Base-by-base conservation (phyloP, 306 rosid species). In the Lablab purpureus region DNA sequence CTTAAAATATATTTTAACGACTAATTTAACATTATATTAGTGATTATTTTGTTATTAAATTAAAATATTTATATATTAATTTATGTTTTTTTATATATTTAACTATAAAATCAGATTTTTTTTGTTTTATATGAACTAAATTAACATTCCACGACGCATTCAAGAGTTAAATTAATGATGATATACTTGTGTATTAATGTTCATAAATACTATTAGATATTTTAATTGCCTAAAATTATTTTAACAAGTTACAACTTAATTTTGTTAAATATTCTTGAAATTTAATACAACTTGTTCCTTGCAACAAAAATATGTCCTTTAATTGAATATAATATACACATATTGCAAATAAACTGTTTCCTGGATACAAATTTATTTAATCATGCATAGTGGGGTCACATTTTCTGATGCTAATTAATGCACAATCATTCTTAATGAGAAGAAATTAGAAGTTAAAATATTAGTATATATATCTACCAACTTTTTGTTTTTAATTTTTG, bases 371-470 rank as follows among this genome's bases (percentile, higher is more conserved):
- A 14, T 64, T 51, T 59, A 37, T 51, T 27, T 80, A 13, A 63
- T 72, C n/a, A 60, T 49, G 51, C 32, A 27, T 52, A 55, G 78
- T 80, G 10, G 80, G 75, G 70, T 55, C 84, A 66, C 32, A 21
- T 81, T 74, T 67, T 65, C 67, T 74, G 7, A 65, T 74, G 36
- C 47, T 52, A 73, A 51, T 8, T 40, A 73, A 27, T 40, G 60
- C 25, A 51, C 41, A 37, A 59, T 80, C 50, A 63, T 65, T 73
- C 65, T 73, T 43, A 64, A 13, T 18, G 25, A 59, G 10, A 10
- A 80, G n/a, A 71, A 71, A 15, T 41, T 65, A 52, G 6, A 80
- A 62, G 22, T 22, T 11, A 59, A 25, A 15, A 52, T 2, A 45
- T n/a, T 22, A 43, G 0, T 43, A 41, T 54, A 51, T 30, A 37